Base-by-base conservation (phyloP, 129 eudicot species). In the Artemisia tridentata region DNA sequence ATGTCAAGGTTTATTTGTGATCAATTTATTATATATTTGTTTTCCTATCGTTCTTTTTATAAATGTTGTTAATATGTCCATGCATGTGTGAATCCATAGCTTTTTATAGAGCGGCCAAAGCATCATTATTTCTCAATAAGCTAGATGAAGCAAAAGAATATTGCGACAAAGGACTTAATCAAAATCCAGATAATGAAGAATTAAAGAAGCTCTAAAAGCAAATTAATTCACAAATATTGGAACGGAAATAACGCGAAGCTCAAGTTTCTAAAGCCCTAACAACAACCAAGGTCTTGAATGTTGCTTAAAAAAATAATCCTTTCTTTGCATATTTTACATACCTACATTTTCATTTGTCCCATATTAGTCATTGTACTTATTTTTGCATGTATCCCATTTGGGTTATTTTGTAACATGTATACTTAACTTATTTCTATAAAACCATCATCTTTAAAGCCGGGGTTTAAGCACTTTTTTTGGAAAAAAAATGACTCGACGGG, bases 41-140 rank as follows among this genome's bases (percentile, higher is more conserved):
- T 65, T 23, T 57, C 13, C 20, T 50, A 21, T 16, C 3, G 47
- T 59, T 70, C 69, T 14, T n/a, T 61, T 27, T 61, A 45, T 20
- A 63, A 1, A 21, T 38, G 9, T 69, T 60, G 14, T 73, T 69
- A 21, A 65, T 62, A 56, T 2, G 1, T 61, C 50, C 12, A 60
- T 19, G 11, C 38, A 19, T 31, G 17, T 74, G 19, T 72, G 58
- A 54, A 58, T 21, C 48, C n/a, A 10, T 72, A 90, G 96, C 93
- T 62, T 62, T 78, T 80, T 90, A 88, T 82, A 80, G 99, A 72
- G 99, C 91, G 5, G 86, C 76, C 12, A 90, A 88, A 80, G 97
- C 97, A 79, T 88, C 95, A 45, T 65, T 95, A 31, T 83, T 85
- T 38, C 73, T 90, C 27, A 86, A 88, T 75, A 68, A 86, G 73